phyloP scores from a whole-genome alignment of 2,329 filamentous ascomycete species.

The Phialophora verrucosa region DNA sequence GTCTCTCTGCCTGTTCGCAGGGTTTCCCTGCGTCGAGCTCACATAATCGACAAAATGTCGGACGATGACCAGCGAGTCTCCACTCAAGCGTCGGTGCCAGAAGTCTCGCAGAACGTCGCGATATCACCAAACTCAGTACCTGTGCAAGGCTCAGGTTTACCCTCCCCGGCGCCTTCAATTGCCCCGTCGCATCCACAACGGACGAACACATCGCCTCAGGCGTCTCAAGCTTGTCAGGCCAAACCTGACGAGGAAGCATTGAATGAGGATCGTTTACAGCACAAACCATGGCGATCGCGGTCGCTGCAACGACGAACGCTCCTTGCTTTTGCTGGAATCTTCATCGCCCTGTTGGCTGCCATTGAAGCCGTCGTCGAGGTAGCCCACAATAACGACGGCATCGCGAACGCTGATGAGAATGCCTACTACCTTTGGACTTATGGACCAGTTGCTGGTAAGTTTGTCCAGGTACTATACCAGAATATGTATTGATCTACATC shows the following conservation, averaged over 20 bases:
- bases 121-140: not conserved
- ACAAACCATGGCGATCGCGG: not conserved
- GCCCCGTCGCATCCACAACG: not conserved
- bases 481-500: not conserved
- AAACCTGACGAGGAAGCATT: not conserved
- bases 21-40: not conserved
- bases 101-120: not conserved
- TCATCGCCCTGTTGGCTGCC: not conserved
- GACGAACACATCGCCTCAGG: not conserved
- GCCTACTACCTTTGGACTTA: conserved; percentile 5
- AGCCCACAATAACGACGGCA: not conserved
- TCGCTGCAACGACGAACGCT: not conserved
- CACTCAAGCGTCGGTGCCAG: not conserved
- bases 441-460: not conserved
- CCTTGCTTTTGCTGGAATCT: not conserved
- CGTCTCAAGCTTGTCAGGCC: not conserved
- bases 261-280: not conserved
- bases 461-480: not conserved
- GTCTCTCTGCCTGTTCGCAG: not conserved
- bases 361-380: not conserved
- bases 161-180: not conserved
- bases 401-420: conserved; percentile 1
- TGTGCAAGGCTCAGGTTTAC: not conserved
- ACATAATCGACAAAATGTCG: not conserved
- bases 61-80: not conserved